phyloP scores from a whole-genome alignment of 495 filamentous ascomycete species.

The Penicillium psychrofluorescens region DNA sequence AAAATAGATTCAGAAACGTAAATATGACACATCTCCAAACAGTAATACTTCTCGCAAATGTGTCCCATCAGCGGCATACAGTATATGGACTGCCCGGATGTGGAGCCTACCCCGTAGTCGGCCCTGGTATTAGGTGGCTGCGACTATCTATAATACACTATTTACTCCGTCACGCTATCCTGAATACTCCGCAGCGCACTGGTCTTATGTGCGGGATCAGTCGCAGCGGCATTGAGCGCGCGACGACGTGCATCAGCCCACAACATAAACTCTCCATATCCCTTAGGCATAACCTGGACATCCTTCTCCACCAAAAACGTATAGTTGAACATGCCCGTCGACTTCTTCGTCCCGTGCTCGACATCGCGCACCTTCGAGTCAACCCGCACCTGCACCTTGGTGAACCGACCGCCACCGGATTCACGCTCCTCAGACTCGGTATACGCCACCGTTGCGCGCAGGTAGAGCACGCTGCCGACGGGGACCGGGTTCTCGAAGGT shows the following conservation, averaged over 20 bases:
- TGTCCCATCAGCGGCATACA: too few species aligned
- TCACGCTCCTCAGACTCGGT: slow-evolving; percentile 55
- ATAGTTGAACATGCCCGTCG: slow-evolving; percentile 80
- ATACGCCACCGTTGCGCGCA: slow-evolving; percentile 70
- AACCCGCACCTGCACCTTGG: slow-evolving; percentile 68
- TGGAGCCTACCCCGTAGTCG: too few species aligned
- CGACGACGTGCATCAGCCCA: slow-evolving; percentile 67
- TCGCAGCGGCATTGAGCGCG: slow-evolving; percentile 37
- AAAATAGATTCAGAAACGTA: too few species aligned
- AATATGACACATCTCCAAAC: too few species aligned
- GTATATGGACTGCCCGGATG: too few species aligned
- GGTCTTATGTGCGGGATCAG: slow-evolving; percentile 26
- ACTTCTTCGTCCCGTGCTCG: slow-evolving; percentile 66
- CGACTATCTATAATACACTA: not conserved
- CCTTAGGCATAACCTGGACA: slow-evolving; percentile 67
- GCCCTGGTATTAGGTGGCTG: too few species aligned
- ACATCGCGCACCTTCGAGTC: slow-evolving; percentile 72
- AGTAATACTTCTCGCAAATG: too few species aligned
- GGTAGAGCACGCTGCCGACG: slow-evolving; percentile 74
- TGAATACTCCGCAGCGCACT: slow-evolving; percentile 31
- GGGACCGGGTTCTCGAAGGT: slow-evolving; percentile 83
- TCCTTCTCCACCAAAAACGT: slow-evolving; percentile 71
- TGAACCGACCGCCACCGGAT: slow-evolving; percentile 37
- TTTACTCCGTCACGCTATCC: slow-evolving; percentile 43
- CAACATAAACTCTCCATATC: slow-evolving; percentile 72